These are phyloP conservation scores for Myrica gale DNA, from an alignment of 306 rosid genomes.

Conservation along the genomic window DNA sequence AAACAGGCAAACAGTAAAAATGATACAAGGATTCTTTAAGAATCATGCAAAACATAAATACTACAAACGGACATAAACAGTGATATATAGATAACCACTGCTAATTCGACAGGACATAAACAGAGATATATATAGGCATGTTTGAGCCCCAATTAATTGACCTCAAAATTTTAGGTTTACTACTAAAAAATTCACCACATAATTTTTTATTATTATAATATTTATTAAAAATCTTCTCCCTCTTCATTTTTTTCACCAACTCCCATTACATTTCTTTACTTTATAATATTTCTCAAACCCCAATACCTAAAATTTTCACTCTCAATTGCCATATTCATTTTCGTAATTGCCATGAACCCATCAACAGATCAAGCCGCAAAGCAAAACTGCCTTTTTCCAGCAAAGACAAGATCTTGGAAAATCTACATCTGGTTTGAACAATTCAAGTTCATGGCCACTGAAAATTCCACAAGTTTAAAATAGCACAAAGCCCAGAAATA, in stretches of 20 bases:
- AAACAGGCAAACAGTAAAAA: neutral
- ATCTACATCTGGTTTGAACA: neutral
- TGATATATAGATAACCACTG: neutral
- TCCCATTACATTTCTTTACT: no score
- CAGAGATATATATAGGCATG: no score
- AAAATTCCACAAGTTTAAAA: neutral
- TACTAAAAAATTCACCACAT: no score
- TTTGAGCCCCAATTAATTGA: no score
- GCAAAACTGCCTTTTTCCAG: neutral
- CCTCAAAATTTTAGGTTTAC: no score
- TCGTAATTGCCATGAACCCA: neutral
- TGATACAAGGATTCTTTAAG: neutral
- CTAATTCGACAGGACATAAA: neutral
- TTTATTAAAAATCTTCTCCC: no score
- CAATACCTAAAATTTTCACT: no score
- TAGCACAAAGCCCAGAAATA: neutral
- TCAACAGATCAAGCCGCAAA: slow-evolving; percentile 10
- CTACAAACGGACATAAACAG: no score
- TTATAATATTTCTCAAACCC: no score
- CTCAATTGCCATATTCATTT: neutral
- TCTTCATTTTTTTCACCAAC: no score
- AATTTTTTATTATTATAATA: no score
- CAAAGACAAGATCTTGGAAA: slow-evolving; percentile 7
- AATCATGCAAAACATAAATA: neutral
- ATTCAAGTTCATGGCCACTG: neutral